Evolutionary conservation across 2,329 filamentous ascomycete genomes (phyloP).

Genomic region (Trichophyton rubrum): DNA sequence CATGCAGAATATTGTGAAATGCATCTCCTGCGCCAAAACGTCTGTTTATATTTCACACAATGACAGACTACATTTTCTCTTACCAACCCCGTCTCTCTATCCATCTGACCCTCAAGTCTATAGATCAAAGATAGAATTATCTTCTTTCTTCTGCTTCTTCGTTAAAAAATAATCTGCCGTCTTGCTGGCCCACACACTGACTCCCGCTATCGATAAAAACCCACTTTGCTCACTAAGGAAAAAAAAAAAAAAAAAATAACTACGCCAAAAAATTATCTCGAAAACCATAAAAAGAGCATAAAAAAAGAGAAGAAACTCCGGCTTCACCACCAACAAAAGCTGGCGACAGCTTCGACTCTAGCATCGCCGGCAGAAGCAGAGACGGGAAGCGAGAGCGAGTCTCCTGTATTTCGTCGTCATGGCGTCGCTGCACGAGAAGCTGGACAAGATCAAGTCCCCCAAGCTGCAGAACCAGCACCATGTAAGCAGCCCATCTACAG

Average conservation of each 20-base stretch:
- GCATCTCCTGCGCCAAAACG: slow-evolving; percentile 19
- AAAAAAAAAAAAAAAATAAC: not conserved
- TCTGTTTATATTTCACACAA: slow-evolving; percentile 2
- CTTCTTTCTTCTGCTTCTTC: not conserved
- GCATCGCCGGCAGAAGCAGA: not conserved
- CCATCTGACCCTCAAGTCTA: not conserved
- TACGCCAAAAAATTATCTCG: slow-evolving; percentile 1
- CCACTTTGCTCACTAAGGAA: not conserved
- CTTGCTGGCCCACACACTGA: slow-evolving; percentile 4
- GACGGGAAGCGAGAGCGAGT: not conserved
- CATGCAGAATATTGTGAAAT: slow-evolving; percentile 44
- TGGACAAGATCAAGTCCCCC: slow-evolving; percentile 93
- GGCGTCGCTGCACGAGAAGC: slow-evolving; percentile 68
- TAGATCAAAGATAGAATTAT: not conserved
- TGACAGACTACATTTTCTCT: not conserved
- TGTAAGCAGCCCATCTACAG: slow-evolving; percentile 41
- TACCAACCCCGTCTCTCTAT: not conserved
- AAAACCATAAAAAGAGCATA: slow-evolving; percentile 1
- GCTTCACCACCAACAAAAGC: not conserved
- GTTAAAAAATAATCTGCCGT: not conserved
- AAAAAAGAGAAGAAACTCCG: not conserved
- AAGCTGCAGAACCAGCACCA: slow-evolving; percentile 92
- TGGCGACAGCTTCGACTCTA: not conserved
- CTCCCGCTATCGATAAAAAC: slow-evolving; percentile 8
- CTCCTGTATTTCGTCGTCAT: slow-evolving; percentile 27